A percentile compares a stretch with the other conserved stretches of the same genome.
Evolutionary conservation across 163 green algal genomes (phyloP).

Genomic region (Chloromonas sp.): DNA sequence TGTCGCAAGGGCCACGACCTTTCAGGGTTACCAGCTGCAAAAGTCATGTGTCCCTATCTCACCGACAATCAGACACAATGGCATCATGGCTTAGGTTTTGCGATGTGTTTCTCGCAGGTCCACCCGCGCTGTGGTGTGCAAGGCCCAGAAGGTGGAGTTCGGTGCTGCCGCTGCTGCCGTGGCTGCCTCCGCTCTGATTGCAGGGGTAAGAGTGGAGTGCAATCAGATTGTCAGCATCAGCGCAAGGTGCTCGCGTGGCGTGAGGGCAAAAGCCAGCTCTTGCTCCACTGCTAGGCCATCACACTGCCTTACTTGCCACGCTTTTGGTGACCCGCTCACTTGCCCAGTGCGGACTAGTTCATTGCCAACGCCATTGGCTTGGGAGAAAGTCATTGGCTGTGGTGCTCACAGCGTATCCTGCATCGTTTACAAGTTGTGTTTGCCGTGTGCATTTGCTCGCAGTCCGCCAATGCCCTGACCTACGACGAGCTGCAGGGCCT

Average conservation of each 20-base stretch:
- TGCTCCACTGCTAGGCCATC: neutral
- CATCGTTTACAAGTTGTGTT: neutral
- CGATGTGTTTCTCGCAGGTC: too few relatives aligned
- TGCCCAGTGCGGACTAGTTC: too few relatives aligned
- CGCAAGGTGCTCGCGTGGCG: neutral
- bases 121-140: slow-evolving; percentile 29
- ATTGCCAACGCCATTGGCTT: neutral
- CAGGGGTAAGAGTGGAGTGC: slow-evolving; percentile 51
- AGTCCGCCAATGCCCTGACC: slow-evolving; percentile 78
- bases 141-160: slow-evolving; percentile 45
- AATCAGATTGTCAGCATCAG: neutral
- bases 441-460: slow-evolving; percentile 1
- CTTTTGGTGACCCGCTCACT: too few relatives aligned
- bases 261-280: neutral
- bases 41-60: too few relatives aligned
- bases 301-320: too few relatives aligned
- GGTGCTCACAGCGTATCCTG: neutral
- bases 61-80: too few relatives aligned
- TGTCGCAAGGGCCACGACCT: neutral
- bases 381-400: neutral
- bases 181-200: slow-evolving; percentile 58
- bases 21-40: neutral
- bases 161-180: slow-evolving; percentile 41
- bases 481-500: slow-evolving; percentile 92
- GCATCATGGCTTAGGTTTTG: too few relatives aligned